Conservation (phyloP, 345 rosid species). For the Arabidopsis arenosa region DNA sequence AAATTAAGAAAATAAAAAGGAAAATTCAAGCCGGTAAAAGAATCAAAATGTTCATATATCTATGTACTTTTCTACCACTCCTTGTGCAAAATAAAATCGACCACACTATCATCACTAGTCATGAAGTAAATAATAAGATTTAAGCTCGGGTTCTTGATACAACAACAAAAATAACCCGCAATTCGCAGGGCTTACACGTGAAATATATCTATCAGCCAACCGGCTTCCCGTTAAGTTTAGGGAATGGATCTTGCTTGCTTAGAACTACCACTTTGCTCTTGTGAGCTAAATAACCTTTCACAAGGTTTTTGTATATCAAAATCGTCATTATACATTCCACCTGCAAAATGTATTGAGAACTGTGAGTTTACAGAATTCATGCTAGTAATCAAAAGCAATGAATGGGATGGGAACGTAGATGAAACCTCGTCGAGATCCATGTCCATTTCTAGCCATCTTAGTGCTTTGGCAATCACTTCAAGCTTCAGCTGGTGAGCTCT, state of each 20-base stretch:
- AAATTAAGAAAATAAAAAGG: background rate
- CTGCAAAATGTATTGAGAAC: constrained; percentile 47
- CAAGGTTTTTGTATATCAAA: constrained; percentile 81
- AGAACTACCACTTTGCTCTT: constrained; percentile 93
- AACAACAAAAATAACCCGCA: constrained; percentile 19
- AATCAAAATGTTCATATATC: background rate
- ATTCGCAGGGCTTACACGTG: background rate
- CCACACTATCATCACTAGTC: background rate
- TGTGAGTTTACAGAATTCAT: constrained; percentile 19
- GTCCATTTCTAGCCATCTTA: constrained; percentile 91
- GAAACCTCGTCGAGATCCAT: constrained; percentile 94
- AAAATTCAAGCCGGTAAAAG: background rate
- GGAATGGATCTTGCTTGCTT: constrained; percentile 98
- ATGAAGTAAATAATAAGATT: background rate
- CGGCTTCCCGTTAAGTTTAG: constrained; percentile 78
- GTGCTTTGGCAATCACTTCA: constrained; percentile 84
- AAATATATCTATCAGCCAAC: constrained; percentile 58
- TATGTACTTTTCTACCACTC: background rate
- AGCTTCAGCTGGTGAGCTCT: constrained; percentile 97
- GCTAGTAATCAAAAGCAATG: constrained; percentile 1
- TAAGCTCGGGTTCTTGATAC: background rate
- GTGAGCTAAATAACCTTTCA: constrained; percentile 92
- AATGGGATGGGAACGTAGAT: background rate
- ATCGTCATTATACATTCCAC: constrained; percentile 94
- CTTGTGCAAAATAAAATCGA: background rate